Evolutionary conservation across 2,329 filamentous ascomycete genomes (phyloP), one percentile per base, ranked within the genome.

Genomic region (Acarospora socialis): DNA sequence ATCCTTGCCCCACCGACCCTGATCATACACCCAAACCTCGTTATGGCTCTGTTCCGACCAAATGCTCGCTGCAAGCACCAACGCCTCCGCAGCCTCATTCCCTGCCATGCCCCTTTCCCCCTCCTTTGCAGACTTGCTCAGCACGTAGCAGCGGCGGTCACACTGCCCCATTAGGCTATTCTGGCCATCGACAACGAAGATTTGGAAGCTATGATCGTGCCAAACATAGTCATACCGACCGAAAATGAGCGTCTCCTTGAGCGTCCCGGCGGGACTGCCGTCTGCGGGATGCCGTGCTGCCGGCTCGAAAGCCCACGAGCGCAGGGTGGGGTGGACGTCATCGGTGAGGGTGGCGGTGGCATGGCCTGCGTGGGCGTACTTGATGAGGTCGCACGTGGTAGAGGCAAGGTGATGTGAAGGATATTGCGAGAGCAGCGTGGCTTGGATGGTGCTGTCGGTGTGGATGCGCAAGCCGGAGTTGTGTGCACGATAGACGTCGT

Each of bases 11-110:
- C 77, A 81, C 22, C 37, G 57, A 3, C 73, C 71, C 8, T 61
- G 47, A 40, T 81, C 74, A 43, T 70, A 81, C 0, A 81, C 70
- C 60, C 72, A 73, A 18, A 80, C 64, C 52, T 78, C 72, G 17
- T 70, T 55, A 44, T 76, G 73, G 13, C 79, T 52, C 40, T 72
- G 61, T 34, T 53, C 56, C 14, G 53, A 55, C 68, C 70, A 79
- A 12, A 52, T 48, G 0, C 69, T 66, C 0, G 64, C 70, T 3
- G 65, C 64, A 5, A 67, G 54, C 17, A 79, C 51, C 23, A 80
- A 55, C 3, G 59, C 56, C 36, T 77, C 64, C 2, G 47, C 37
- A n/a, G 21, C 29, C n/a, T 34, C 18, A 15, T 35, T 35, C 7
- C 42, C 37, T 1, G 17, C 39, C n/a, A n/a, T n/a, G n/a, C n/a